Conservation (phyloP, 352 stramenopile species). For the Pythium dissotocum region DNA sequence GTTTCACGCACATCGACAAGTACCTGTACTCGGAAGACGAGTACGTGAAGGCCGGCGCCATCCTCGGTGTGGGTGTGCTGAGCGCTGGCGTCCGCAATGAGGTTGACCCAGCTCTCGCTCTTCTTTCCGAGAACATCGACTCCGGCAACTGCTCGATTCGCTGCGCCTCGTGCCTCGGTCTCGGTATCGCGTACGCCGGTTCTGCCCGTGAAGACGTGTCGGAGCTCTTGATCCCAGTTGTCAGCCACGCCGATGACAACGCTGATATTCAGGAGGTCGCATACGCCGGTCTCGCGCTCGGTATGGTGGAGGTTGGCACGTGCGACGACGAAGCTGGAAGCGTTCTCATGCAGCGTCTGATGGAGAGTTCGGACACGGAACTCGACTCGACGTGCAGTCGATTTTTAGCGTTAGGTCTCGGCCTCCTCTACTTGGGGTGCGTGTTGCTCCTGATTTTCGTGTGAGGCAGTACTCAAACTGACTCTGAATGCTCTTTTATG, state of each 20-base stretch:
- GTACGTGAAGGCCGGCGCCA: conserved; percentile 97
- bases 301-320: conserved; percentile 98
- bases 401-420: conserved; percentile 97
- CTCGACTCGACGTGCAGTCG: conserved; percentile 95
- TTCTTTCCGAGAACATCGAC: conserved; percentile 98
- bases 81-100: conserved; percentile 94
- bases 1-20: conserved; percentile 99
- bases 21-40: conserved; percentile 98
- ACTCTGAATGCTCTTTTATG: neutral
- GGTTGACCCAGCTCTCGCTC: conserved; percentile 94
- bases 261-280: conserved; percentile 92
- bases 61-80: conserved; percentile 97
- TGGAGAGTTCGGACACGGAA: conserved; percentile 98
- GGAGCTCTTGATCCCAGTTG: conserved; percentile 95
- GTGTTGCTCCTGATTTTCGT: conserved; percentile 21
- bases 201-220: conserved; percentile 96
- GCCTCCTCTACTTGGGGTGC: conserved; percentile 96
- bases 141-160: conserved; percentile 94
- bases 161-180: conserved; percentile 92
- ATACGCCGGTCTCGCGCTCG: conserved; percentile 95
- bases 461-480: neutral
- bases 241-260: conserved; percentile 89
- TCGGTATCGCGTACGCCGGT: conserved; percentile 98
- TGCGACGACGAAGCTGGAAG: conserved; percentile 97
- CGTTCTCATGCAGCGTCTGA: conserved; percentile 96